Evolutionary conservation across 768 basidiomycete genomes (phyloP), one percentile per base, ranked within the genome.

Genomic region (Russula dissimulans): DNA sequence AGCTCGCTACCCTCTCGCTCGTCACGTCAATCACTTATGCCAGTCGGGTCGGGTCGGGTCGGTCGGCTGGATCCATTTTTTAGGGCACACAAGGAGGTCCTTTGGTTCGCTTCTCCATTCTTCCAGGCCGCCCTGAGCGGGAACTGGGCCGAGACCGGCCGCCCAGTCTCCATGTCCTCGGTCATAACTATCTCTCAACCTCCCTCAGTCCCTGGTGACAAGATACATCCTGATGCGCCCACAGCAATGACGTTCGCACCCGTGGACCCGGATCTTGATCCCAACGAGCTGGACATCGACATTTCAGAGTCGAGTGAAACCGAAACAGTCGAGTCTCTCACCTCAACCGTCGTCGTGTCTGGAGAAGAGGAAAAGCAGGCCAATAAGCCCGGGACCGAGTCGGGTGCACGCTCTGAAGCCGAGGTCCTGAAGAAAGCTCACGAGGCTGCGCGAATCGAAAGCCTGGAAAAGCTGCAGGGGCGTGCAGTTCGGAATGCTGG

Each of bases 61-160:
- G 22, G 22, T 26, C 22, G 22, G 22, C 22, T 26, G 22, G 22
- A 26, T 26, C 22, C 22, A 15, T 18, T 7, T 34, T 5, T 44
- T 47, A 92, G 90, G 90, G 87, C 88, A 0, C 93, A 95, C 74
- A 93, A 91, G 71, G 92, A 95, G 69, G 83, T 95, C 32, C 75
- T 95, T 6, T 88, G 86, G 73, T 95, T 93, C 69, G 88, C 92
- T 4, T 94, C 91, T n/a, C 91, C 93, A 0, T 95, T 95, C 78
- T 95, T 95, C 71, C 87, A 94, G 72, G 91, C 90, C 17, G 86
- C 91, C 9, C 76, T 95, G 49, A 90, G 90, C 66, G 93, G 93
- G 8, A 83, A 89, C 68, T 95, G 93, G 93, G 88, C 89, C 12
- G 93, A 95, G 74, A 94, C 87, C 6, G 87, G 85, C 38, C 79